phyloP scores from a whole-genome alignment of 2,329 filamentous ascomycete species.

The Fonsecaea pedrosoi region DNA sequence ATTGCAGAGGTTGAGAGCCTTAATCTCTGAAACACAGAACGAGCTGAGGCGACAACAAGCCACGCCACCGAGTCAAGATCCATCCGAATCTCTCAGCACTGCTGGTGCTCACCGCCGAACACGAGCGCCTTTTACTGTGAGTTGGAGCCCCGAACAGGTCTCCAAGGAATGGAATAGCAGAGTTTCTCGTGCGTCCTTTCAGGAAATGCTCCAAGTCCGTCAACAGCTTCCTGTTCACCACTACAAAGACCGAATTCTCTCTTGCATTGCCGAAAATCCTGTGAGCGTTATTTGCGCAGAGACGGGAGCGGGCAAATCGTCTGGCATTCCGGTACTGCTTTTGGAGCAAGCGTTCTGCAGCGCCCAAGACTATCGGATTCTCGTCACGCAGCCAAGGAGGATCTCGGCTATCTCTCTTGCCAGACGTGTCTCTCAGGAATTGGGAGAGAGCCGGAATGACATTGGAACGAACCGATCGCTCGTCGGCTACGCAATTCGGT shows the following conservation, averaged over 20 bases:
- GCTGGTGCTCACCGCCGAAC: slow-evolving; percentile 14
- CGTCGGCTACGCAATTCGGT: slow-evolving; percentile 90
- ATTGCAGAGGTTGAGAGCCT: slow-evolving; percentile 67
- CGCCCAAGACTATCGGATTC: slow-evolving; percentile 86
- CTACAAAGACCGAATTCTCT: slow-evolving; percentile 78
- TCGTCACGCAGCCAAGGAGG: slow-evolving; percentile 91
- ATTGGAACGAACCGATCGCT: slow-evolving; percentile 82
- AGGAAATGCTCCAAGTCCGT: slow-evolving; percentile 78
- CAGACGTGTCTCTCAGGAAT: slow-evolving; percentile 88
- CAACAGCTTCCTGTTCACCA: slow-evolving; percentile 88
- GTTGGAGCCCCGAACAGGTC: slow-evolving; percentile 25
- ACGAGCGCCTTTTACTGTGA: slow-evolving; percentile 10
- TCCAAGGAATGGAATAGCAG: slow-evolving; percentile 32
- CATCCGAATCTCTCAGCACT: slow-evolving; percentile 28
- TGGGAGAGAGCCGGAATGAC: slow-evolving; percentile 83
- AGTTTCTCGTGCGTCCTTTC: slow-evolving; percentile 57
- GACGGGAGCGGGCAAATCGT: slow-evolving; percentile 96
- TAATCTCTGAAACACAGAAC: slow-evolving; percentile 48
- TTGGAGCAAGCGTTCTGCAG: slow-evolving; percentile 84
- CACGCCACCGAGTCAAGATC: slow-evolving; percentile 39
- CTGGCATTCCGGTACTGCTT: slow-evolving; percentile 93
- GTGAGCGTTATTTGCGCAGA: slow-evolving; percentile 95
- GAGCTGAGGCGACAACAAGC: slow-evolving; percentile 66
- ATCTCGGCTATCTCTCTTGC: slow-evolving; percentile 97
- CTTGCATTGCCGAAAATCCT: slow-evolving; percentile 77